Percentiles rank a stretch among this genome's conserved stretches.
These are phyloP conservation scores for Phalaenopsis aphrodite DNA, from an alignment of 106 monocot species.

Conservation along the genomic window DNA sequence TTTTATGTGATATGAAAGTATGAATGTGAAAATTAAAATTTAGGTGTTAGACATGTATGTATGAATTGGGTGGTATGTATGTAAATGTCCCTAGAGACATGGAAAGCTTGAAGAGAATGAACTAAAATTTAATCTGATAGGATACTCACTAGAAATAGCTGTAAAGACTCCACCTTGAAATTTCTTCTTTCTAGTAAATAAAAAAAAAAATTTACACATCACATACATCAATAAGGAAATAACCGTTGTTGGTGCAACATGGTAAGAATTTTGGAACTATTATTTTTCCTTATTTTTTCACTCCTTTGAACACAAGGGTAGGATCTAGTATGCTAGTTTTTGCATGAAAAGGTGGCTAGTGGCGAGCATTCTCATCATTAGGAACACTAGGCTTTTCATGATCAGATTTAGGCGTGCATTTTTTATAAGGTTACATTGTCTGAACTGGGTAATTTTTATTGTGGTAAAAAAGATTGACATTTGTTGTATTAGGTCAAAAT, in stretches of 20 bases:
- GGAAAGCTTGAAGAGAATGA: background rate
- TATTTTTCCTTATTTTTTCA: constrained; percentile 1
- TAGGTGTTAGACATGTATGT: too few relatives aligned
- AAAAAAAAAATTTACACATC: background rate
- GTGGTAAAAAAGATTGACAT: background rate
- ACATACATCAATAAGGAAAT: background rate
- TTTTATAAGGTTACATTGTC: background rate
- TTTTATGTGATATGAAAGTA: too few relatives aligned
- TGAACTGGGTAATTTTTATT: background rate
- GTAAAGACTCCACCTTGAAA: background rate
- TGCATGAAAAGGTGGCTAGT: background rate
- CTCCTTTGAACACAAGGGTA: background rate
- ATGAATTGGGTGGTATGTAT: too few relatives aligned
- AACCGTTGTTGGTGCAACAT: background rate
- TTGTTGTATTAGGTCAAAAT: constrained; percentile 57
- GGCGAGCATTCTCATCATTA: background rate
- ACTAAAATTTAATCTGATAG: background rate
- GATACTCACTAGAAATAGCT: background rate
- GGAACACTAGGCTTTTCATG: background rate
- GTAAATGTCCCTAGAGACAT: background rate
- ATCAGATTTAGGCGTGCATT: background rate
- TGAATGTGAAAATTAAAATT: too few relatives aligned
- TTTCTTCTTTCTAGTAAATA: background rate
- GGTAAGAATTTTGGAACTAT: background rate
- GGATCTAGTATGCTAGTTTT: background rate